Evolutionary conservation across 768 basidiomycete species (phyloP).

Genomic region (Agrocybe praecox): DNA sequence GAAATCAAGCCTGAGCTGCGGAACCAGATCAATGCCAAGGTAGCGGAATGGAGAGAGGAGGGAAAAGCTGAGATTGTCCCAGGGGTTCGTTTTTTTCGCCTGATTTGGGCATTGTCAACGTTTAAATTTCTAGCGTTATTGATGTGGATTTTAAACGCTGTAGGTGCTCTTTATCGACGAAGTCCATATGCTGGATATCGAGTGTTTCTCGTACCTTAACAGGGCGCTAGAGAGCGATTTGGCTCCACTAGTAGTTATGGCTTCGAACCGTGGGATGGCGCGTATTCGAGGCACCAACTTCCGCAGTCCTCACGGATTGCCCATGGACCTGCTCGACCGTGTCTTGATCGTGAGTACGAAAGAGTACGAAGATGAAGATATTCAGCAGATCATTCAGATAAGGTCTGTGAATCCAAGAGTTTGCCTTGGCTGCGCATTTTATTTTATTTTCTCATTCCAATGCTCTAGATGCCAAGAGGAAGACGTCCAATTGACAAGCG

Average conservation of each 20-base stretch:
- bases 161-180: slow-evolving; percentile 99
- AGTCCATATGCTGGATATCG: slow-evolving; percentile 99
- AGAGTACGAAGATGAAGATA: slow-evolving; percentile 81
- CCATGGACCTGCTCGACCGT: slow-evolving; percentile 92
- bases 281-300: slow-evolving; percentile 95
- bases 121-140: slow-evolving; percentile 6
- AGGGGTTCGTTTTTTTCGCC: slow-evolving; percentile 61
- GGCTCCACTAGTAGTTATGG: slow-evolving; percentile 97
- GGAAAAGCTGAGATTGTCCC: slow-evolving; percentile 98
- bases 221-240: slow-evolving; percentile 93
- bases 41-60: slow-evolving; percentile 97
- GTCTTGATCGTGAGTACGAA: slow-evolving; percentile 95
- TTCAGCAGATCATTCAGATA: slow-evolving; percentile 91
- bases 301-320: slow-evolving; percentile 92
- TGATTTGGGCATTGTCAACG: slow-evolving; percentile 4
- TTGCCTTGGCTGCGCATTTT: slow-evolving; percentile 12
- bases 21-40: slow-evolving; percentile 95
- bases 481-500: slow-evolving; percentile 79
- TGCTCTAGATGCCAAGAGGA: slow-evolving; percentile 84
- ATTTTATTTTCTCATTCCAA: not conserved
- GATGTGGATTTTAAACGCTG: slow-evolving; percentile 4
- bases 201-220: slow-evolving; percentile 98
- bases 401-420: slow-evolving; percentile 45
- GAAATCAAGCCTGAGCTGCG: slow-evolving; percentile 98
- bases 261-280: slow-evolving; percentile 93